phyloP scores from a whole-genome alignment of 2,329 filamentous ascomycete genomes.

The Pseudogymnoascus sp. region DNA sequence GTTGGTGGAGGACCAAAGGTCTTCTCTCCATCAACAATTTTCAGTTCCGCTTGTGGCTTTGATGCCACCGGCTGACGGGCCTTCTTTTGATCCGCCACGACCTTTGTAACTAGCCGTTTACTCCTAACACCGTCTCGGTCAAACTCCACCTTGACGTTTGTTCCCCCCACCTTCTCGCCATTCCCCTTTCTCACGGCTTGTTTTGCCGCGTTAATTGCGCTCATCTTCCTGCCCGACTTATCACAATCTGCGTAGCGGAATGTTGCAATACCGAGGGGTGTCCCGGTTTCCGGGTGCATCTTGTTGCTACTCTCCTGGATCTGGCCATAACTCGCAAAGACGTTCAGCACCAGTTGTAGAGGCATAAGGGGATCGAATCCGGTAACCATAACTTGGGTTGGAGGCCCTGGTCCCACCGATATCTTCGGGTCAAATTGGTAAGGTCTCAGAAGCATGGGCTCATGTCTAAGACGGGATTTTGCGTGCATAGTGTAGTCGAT shows the following conservation, averaged over 20 bases:
- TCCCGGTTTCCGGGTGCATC: slow-evolving; percentile 89
- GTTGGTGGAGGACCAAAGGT: slow-evolving; percentile 65
- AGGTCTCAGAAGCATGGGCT: slow-evolving; percentile 71
- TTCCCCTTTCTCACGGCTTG: slow-evolving; percentile 70
- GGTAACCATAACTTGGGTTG: slow-evolving; percentile 85
- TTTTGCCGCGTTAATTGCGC: slow-evolving; percentile 73
- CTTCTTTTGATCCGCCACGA: slow-evolving; percentile 59
- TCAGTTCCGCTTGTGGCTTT: slow-evolving; percentile 28
- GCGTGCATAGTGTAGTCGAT: slow-evolving; percentile 53
- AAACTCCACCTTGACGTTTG: slow-evolving; percentile 72
- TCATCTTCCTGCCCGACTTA: slow-evolving; percentile 38
- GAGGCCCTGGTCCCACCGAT: slow-evolving; percentile 80
- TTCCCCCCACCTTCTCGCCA: slow-evolving; percentile 69
- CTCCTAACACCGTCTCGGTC: slow-evolving; percentile 85
- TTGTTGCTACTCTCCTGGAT: slow-evolving; percentile 89
- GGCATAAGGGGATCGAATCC: slow-evolving; percentile 89
- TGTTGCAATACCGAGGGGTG: slow-evolving; percentile 86
- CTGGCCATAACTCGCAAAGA: slow-evolving; percentile 76
- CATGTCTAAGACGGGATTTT: slow-evolving; percentile 62
- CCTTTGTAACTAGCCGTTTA: slow-evolving; percentile 65
- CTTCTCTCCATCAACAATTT: slow-evolving; percentile 33
- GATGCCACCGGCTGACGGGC: background rate
- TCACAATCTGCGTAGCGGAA: slow-evolving; percentile 71
- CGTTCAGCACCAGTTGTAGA: slow-evolving; percentile 65
- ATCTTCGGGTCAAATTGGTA: slow-evolving; percentile 76